Evolutionary conservation across 441 rosid genomes (phyloP), one percentile per base, ranked within the genome.

Genomic region (Erodium trifolium): DNA sequence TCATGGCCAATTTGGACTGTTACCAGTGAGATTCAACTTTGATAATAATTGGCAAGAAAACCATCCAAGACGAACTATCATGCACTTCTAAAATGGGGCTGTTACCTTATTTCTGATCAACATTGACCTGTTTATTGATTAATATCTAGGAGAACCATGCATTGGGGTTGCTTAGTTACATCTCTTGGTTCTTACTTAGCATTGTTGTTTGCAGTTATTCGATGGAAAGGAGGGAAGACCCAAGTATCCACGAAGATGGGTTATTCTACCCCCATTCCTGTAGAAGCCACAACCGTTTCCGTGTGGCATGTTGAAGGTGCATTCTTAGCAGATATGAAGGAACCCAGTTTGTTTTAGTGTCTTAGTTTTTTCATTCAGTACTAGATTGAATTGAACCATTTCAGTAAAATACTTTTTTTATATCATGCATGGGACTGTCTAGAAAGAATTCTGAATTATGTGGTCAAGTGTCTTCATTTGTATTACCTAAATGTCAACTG

Each of bases 221-320:
- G 78, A 78, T 34, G 79, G 79, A 63, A 75, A 78, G 67, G 79
- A 78, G 49, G 77, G 75, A 35, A 68, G 77, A 68, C 77, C 81
- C 0, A 73, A 70, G 53, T 75, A 72, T 73, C 77, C 79, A 10
- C 64, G 78, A 18, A 71, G 74, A 23, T 75, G 77, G 75, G 79
- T 78, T 34, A 75, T 78, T 66, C 70, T 78, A 13, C 77, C 79
- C 34, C 79, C 79, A 29, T 75, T 78, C 70, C 27, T 78, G 73
- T 67, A 55, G 62, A 55, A 55, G 34, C 34, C 34, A 2, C 34
- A 31, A 31, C 23, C 62, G 5, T 5, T 53, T 14, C 0, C 0
- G 7, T 31, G 4, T 2, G 0, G 34, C 34, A 31, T 2, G 34
- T 31, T 31, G 34, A 31, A 31, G 3, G 4, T 31, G 34, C 3